These are phyloP conservation scores for Lachnellula occidentalis DNA, from an alignment of 2,329 filamentous ascomycete species.

Conservation along the genomic window DNA sequence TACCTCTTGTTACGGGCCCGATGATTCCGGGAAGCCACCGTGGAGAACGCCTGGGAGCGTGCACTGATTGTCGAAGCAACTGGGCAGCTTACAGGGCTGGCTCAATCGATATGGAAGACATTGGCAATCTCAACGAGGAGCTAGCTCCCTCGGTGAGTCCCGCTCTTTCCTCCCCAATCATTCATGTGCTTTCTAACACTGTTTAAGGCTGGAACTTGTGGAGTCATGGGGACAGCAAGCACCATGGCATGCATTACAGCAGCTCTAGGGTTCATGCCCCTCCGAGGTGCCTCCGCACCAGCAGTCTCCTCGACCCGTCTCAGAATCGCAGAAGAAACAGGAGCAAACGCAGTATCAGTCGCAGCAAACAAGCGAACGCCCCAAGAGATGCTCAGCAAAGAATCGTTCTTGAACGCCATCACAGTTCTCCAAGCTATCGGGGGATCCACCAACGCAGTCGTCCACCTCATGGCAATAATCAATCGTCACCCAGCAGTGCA, in stretches of 20 bases:
- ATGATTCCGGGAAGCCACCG: slow-evolving; percentile 69
- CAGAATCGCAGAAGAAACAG: slow-evolving; percentile 49
- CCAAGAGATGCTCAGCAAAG: slow-evolving; percentile 39
- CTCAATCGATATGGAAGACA: slow-evolving; percentile 65
- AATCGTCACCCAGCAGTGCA: slow-evolving; percentile 45
- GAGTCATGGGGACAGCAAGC: slow-evolving; percentile 53
- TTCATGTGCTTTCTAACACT: no score
- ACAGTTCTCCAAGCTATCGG: slow-evolving; percentile 40
- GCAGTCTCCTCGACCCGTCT: slow-evolving; percentile 44
- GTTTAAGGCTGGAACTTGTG: slow-evolving; percentile 41
- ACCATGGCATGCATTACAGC: slow-evolving; percentile 51
- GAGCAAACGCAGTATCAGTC: slow-evolving; percentile 41
- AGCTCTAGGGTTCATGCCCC: slow-evolving; percentile 47
- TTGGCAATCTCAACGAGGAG: slow-evolving; percentile 64
- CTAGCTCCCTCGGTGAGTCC: slow-evolving; percentile 60
- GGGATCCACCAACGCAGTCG: slow-evolving; percentile 39
- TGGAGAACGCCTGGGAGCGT: slow-evolving; percentile 62
- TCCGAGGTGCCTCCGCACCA: slow-evolving; percentile 46
- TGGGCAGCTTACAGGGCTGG: slow-evolving; percentile 66
- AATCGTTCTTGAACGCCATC: slow-evolving; percentile 44
- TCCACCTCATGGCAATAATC: slow-evolving; percentile 40
- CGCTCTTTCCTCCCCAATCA: not conserved
- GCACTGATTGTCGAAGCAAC: slow-evolving; percentile 69
- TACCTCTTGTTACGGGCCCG: slow-evolving; percentile 65
- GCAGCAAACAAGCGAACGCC: slow-evolving; percentile 36